phyloP scores from a whole-genome alignment of 805 yeast genomes.

The Saccharomycopsis fermentans region DNA sequence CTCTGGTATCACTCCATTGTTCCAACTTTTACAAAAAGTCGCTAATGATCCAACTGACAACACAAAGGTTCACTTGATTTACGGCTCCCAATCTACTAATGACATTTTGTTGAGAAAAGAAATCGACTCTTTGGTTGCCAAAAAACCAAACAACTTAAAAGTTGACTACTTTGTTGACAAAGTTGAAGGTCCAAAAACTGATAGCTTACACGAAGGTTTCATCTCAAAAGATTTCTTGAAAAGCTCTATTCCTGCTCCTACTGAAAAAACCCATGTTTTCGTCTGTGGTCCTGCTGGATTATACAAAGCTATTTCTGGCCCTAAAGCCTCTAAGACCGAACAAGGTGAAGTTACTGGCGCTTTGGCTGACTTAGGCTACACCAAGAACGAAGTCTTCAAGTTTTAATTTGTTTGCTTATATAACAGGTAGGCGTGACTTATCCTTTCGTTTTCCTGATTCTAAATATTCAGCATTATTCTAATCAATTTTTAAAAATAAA shows the following conservation, averaged over 20 bases:
- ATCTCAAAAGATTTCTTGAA: conserved; percentile 66
- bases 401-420: conserved; percentile 34
- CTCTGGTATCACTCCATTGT: conserved; percentile 92
- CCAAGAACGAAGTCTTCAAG: conserved; percentile 81
- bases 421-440: too few relatives aligned
- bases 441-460: conserved; percentile 53
- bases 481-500: background rate
- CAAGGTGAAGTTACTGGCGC: conserved; percentile 93
- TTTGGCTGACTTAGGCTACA: conserved; percentile 79
- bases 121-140: conserved; percentile 56
- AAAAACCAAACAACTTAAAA: conserved; percentile 68
- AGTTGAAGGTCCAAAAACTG: conserved; percentile 40
- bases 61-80: conserved; percentile 75
- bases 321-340: conserved; percentile 73
- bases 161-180: conserved; percentile 75
- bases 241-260: conserved; percentile 53
- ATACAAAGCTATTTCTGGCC: conserved; percentile 80
- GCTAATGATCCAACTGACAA: conserved; percentile 75
- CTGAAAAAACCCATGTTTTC: conserved; percentile 61
- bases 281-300: conserved; percentile 95
- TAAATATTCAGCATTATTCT: conserved; percentile 26
- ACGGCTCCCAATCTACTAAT: conserved; percentile 66
- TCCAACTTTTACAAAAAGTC: conserved; percentile 72
- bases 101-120: conserved; percentile 77
- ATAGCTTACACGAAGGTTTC: conserved; percentile 50